These are phyloP conservation scores for Kodamaea laetipori DNA, from an alignment of 805 yeast species.

Conservation along the genomic window DNA sequence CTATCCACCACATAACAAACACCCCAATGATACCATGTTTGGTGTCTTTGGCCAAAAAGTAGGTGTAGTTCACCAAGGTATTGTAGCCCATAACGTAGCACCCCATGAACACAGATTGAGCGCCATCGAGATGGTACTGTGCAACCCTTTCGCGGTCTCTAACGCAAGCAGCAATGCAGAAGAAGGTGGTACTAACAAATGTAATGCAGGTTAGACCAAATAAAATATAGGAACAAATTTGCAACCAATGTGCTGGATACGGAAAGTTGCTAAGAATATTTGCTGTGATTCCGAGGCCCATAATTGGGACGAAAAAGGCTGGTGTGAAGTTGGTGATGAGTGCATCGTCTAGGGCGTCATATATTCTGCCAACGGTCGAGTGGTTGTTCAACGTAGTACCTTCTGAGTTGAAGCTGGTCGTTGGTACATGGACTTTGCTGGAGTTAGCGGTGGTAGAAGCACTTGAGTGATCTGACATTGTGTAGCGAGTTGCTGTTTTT, in stretches of 20 bases:
- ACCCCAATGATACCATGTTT: slow-evolving; percentile 47
- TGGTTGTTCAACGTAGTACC: not conserved
- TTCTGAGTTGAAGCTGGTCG: not conserved
- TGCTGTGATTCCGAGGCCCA: slow-evolving; percentile 83
- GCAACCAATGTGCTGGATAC: slow-evolving; percentile 60
- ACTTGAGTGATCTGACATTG: not conserved
- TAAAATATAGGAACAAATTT: slow-evolving; percentile 57
- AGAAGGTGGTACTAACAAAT: slow-evolving; percentile 37
- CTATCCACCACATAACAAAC: slow-evolving; percentile 77
- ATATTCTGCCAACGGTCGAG: not conserved
- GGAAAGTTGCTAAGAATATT: slow-evolving; percentile 66
- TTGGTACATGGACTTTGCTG: not conserved
- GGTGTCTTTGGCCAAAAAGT: slow-evolving; percentile 41
- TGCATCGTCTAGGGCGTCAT: slow-evolving; percentile 7
- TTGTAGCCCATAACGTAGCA: slow-evolving; percentile 79
- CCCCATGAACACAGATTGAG: slow-evolving; percentile 66
- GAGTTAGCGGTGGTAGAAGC: not conserved
- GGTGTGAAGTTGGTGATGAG: slow-evolving; percentile 42
- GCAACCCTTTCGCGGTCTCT: slow-evolving; percentile 28
- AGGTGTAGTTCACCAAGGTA: slow-evolving; percentile 62
- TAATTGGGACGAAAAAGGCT: slow-evolving; percentile 68
- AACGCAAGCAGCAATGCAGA: slow-evolving; percentile 44
- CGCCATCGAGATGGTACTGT: slow-evolving; percentile 11
- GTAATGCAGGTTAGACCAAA: slow-evolving; percentile 51
- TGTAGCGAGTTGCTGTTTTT: not conserved